Base-by-base conservation (phyloP, 257 asterid genomes). In the Penstemon newberryi region DNA sequence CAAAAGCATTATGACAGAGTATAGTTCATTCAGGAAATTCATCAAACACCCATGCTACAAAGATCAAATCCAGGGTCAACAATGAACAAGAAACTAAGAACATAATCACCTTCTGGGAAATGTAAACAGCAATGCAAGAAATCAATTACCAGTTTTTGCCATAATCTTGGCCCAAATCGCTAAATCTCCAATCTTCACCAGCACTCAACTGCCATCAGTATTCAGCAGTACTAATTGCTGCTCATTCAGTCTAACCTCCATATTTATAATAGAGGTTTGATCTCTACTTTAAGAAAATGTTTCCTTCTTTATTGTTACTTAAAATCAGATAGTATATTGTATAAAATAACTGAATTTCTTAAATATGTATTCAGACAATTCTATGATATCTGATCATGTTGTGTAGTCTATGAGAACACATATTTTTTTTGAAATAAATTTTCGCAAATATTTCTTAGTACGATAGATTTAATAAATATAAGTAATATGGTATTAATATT, bases 161-260 rank as follows among this genome's bases (percentile, higher is more conserved):
- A 18, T 80, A 90, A 75, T 87, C 88, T 3, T 40, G 74, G 51
- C 83, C 75, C 88, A 93, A 70, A 78, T 90, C 96, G 37, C 79
- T 79, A 54, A 90, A 90, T 60, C 99, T 83, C 99, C 97, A 93
- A 74, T 90, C 99, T 75, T 93, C 96, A 58, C 92, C 83, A 40
- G 82, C 87, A 37, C 97, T 96, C 93, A 95, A 93, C 67, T 88
- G 95, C 97, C 99, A 93, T 39, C 78, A 78, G 59, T 93, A 25
- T 96, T 2, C 99, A 92, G 73, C 99, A 96, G 77, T 88, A 93
- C 82, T 93, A 93, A 81, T 86, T 93, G 72, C 90, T 94, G 0
- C 83, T 84, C 68, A 93, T 25, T 25, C 33, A 25, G 33, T 25
- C 33, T 25, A 25, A 25, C 33, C 94, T 82, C 98, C 98, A 93